Evolutionary conservation across 371 early-diverging fungal genomes (phyloP).

Genomic region (Capniomyces stellatus): DNA sequence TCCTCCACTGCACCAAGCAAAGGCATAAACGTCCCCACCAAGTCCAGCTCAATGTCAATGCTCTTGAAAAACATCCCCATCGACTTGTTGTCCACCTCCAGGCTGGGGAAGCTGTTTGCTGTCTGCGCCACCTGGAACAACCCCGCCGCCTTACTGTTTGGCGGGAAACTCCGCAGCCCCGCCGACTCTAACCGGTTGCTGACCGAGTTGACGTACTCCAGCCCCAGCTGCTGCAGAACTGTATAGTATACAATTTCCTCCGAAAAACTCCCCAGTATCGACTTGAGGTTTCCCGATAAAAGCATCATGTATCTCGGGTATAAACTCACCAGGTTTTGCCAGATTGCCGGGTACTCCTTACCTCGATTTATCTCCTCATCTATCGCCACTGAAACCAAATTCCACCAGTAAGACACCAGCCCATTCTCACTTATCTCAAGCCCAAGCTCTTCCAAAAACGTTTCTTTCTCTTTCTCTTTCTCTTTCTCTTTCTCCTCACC

Average conservation of each 20-base stretch:
- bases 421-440: not conserved
- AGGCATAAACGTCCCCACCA: not conserved
- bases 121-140: not conserved
- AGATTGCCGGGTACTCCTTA: not conserved
- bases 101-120: not conserved
- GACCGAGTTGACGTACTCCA: not conserved
- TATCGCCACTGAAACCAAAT: not conserved
- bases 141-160: not conserved
- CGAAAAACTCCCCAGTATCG: not conserved
- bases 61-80: not conserved
- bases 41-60: not conserved
- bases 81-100: not conserved
- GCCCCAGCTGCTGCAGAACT: not conserved
- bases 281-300: not conserved
- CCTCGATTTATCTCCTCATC: not conserved
- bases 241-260: not conserved
- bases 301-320: not conserved
- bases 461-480: not conserved
- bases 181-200: not conserved
- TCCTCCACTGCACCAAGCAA: not conserved
- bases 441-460: not conserved
- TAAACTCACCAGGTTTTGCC: not conserved
- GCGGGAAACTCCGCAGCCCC: not conserved
- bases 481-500: too few species aligned
- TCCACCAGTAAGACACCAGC: not conserved